Conservation (phyloP, 2,329 filamentous ascomycete genomes). For the Nemania sp. region DNA sequence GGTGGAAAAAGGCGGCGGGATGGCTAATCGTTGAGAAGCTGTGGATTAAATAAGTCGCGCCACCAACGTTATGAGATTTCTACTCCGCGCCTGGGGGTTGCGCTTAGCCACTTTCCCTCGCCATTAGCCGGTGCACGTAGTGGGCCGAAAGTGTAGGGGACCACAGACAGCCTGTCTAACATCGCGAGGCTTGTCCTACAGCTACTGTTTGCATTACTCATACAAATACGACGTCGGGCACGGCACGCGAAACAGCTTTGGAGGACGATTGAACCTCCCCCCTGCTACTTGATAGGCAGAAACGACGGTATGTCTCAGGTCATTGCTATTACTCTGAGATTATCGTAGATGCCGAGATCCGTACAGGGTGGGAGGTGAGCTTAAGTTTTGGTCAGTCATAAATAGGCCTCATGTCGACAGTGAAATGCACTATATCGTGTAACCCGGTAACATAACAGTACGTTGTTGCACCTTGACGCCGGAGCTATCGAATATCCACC, state of each 20-base stretch:
- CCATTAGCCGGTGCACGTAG: not conserved
- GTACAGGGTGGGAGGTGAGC: too few species aligned
- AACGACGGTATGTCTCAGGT: not conserved
- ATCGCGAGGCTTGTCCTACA: not conserved
- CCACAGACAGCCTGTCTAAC: not conserved
- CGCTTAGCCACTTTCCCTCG: not conserved
- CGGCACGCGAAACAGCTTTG: slow-evolving; percentile 3
- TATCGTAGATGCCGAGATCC: not conserved
- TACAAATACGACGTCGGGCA: slow-evolving; percentile 22
- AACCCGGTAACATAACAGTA: not conserved
- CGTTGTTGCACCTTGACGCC: not conserved
- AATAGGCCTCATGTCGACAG: too few species aligned
- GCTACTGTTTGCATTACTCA: slow-evolving; percentile 1
- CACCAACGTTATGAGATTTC: slow-evolving; percentile 15
- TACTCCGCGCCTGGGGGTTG: not conserved
- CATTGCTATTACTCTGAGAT: slow-evolving; percentile 10
- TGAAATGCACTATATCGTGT: not conserved
- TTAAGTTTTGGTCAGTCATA: not conserved
- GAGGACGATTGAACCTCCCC: not conserved
- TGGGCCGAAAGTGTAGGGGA: not conserved
- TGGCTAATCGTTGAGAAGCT: slow-evolving; percentile 16
- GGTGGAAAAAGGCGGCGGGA: slow-evolving; percentile 10
- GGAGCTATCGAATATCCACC: not conserved
- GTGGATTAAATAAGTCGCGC: slow-evolving; percentile 25
- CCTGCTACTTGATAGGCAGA: not conserved